These are phyloP conservation scores for Meira miltonrushii DNA, from an alignment of 1,284 basidiomycete species.

Conservation along the genomic window DNA sequence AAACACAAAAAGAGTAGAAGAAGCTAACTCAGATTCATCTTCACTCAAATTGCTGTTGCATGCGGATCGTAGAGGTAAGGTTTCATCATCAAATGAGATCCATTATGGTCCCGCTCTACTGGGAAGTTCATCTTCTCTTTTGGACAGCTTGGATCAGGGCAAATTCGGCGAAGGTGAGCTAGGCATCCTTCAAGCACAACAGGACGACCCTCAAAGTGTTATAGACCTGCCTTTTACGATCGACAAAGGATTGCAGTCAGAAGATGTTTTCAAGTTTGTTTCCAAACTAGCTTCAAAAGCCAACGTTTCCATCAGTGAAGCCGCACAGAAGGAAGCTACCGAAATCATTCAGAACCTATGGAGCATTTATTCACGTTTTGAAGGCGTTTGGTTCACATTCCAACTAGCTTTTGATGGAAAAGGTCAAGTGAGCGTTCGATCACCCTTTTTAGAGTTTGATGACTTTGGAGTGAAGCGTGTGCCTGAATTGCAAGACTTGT, in stretches of 20 bases:
- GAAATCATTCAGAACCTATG: not conserved
- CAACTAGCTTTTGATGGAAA: not conserved
- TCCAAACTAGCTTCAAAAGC: not conserved
- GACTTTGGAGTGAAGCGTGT: constrained; percentile 30
- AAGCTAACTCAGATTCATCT: too few species aligned
- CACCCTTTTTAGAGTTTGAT: constrained; percentile 32
- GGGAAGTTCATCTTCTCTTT: too few species aligned
- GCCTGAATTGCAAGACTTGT: constrained; percentile 16
- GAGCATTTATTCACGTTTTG: constrained; percentile 20
- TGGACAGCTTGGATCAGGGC: not conserved
- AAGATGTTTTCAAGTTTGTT: not conserved
- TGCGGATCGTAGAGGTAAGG: not conserved
- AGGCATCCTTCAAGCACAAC: constrained; percentile 17
- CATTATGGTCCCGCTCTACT: not conserved
- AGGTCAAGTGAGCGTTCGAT: constrained; percentile 6
- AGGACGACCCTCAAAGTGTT: not conserved
- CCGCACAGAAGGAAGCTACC: not conserved
- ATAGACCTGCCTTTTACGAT: not conserved
- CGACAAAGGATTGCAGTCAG: not conserved
- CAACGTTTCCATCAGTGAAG: not conserved
- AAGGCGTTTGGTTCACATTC: constrained; percentile 32
- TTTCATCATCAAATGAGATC: not conserved
- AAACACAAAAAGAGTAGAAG: too few species aligned
- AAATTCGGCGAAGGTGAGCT: constrained; percentile 29
- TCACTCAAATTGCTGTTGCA: not conserved